Percentiles rank a stretch among this genome's conserved stretches.
Evolutionary conservation across 2,329 filamentous ascomycete species (phyloP).

Genomic region (Ilyonectria robusta): DNA sequence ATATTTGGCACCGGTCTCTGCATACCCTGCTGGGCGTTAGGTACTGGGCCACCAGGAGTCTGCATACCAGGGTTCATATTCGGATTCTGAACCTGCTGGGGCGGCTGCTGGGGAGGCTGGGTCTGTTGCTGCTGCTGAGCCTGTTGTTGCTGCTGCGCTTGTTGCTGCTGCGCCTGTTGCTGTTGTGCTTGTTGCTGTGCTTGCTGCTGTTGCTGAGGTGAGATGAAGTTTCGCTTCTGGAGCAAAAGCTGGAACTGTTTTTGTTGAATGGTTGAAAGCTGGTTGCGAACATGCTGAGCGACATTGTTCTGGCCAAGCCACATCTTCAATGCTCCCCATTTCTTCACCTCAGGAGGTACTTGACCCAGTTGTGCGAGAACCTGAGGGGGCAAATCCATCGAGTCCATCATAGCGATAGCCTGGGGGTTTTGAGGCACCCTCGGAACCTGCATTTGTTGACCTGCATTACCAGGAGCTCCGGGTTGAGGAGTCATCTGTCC

Average conservation of each 20-base stretch:
- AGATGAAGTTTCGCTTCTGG: constrained; percentile 49
- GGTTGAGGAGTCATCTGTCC: constrained; percentile 52
- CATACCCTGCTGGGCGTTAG: constrained; percentile 48
- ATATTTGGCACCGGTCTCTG: constrained; percentile 45
- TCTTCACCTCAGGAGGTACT: constrained; percentile 61
- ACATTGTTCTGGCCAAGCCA: constrained; percentile 59
- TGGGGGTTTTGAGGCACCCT: constrained; percentile 51
- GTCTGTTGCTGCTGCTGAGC: constrained; percentile 38
- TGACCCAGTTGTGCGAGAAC: constrained; percentile 50
- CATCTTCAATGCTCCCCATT: constrained; percentile 63
- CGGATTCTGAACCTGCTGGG: constrained; percentile 49
- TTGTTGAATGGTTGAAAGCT: constrained; percentile 55
- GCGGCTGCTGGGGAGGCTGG: constrained; percentile 36
- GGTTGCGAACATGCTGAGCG: constrained; percentile 48
- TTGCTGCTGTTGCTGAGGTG: constrained; percentile 44
- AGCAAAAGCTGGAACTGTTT: constrained; percentile 57
- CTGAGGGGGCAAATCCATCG: constrained; percentile 61
- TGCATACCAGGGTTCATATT: constrained; percentile 47
- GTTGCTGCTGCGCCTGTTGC: constrained; percentile 41
- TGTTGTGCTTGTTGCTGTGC: constrained; percentile 39
- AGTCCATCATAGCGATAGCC: constrained; percentile 60
- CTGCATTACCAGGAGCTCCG: constrained; percentile 44
- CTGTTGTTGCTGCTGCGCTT: constrained; percentile 38
- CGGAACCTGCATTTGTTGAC: constrained; percentile 48
- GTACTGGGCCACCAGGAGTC: constrained; percentile 41